Conservation (phyloP, 78 protist species). For the Protostelium mycophagum region DNA sequence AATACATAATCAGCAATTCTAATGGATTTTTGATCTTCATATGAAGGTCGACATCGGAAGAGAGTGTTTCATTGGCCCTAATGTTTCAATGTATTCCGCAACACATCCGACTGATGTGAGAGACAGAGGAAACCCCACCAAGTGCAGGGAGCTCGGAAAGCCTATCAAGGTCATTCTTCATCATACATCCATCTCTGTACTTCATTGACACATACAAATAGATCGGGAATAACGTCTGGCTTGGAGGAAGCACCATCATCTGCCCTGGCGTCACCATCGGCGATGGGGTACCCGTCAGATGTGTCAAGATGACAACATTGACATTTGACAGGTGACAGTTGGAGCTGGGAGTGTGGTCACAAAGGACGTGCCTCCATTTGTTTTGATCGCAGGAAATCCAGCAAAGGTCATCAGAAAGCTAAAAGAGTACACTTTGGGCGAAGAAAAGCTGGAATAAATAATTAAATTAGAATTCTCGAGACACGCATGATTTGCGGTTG, state of each 20-base stretch:
- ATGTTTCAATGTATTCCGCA: slow-evolving; percentile 54
- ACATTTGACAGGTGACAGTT: slow-evolving; percentile 7
- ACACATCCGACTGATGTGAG: slow-evolving; percentile 50
- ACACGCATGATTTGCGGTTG: too few relatives aligned
- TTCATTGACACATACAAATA: neutral
- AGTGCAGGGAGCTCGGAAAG: slow-evolving; percentile 26
- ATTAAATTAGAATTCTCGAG: too few relatives aligned
- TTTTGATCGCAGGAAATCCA: slow-evolving; percentile 60
- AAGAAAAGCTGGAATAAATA: too few relatives aligned
- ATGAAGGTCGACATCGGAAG: slow-evolving; percentile 29
- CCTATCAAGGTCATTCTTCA: slow-evolving; percentile 17
- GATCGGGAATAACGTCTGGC: slow-evolving; percentile 44
- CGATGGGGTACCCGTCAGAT: neutral
- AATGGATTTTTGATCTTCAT: neutral
- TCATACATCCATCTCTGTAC: neutral
- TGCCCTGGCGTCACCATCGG: slow-evolving; percentile 68
- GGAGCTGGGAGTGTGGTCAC: slow-evolving; percentile 74
- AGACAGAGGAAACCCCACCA: slow-evolving; percentile 1
- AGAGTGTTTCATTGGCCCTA: slow-evolving; percentile 35
- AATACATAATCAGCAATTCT: neutral
- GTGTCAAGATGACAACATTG: neutral
- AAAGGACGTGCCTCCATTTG: slow-evolving; percentile 35
- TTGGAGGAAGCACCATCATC: slow-evolving; percentile 41
- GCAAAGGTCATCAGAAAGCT: slow-evolving; percentile 17
- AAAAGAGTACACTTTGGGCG: too few relatives aligned